Evolutionary conservation across 768 basidiomycete genomes (phyloP).

Genomic region (Terana coerulea): DNA sequence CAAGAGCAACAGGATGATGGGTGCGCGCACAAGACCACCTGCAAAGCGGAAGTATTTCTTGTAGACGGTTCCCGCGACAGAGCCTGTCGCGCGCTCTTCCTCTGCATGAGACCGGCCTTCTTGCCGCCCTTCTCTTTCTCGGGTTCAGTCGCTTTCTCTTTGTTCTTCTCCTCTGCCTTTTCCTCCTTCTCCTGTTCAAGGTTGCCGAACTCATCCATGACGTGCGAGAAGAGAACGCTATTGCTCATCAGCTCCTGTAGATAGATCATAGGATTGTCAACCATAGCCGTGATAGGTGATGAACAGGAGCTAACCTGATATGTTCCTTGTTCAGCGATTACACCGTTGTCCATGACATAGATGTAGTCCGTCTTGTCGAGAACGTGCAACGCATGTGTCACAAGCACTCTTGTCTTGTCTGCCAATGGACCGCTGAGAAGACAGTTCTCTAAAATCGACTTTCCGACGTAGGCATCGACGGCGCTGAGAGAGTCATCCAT

Average conservation of each 20-base stretch:
- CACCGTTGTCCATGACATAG: constrained; percentile 56
- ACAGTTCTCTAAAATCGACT: constrained; percentile 60
- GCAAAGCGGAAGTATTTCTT: constrained; percentile 32
- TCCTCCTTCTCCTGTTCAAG: constrained; percentile 36
- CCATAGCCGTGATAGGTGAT: constrained; percentile 12
- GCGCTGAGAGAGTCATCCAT: constrained; percentile 82
- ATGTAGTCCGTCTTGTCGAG: constrained; percentile 59
- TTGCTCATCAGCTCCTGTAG: constrained; percentile 28
- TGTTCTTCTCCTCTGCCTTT: constrained; percentile 12
- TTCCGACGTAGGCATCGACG: constrained; percentile 74
- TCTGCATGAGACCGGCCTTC: constrained; percentile 32
- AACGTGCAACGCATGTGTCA: constrained; percentile 58
- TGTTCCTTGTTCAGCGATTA: constrained; percentile 59
- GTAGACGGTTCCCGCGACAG: constrained; percentile 33
- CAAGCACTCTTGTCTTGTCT: constrained; percentile 54
- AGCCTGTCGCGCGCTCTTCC: constrained; percentile 40
- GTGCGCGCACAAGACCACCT: constrained; percentile 33
- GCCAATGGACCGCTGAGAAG: constrained; percentile 50
- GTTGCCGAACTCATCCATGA: constrained; percentile 39
- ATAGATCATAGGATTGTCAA: not conserved
- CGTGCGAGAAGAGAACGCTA: constrained; percentile 30
- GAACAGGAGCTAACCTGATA: constrained; percentile 39
- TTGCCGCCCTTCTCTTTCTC: constrained; percentile 16
- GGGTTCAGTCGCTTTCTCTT: constrained; percentile 19
- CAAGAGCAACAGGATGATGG: constrained; percentile 42